phyloP scores from a whole-genome alignment of 164 flowering plant species.

The Chloranthus sessilifolius region DNA sequence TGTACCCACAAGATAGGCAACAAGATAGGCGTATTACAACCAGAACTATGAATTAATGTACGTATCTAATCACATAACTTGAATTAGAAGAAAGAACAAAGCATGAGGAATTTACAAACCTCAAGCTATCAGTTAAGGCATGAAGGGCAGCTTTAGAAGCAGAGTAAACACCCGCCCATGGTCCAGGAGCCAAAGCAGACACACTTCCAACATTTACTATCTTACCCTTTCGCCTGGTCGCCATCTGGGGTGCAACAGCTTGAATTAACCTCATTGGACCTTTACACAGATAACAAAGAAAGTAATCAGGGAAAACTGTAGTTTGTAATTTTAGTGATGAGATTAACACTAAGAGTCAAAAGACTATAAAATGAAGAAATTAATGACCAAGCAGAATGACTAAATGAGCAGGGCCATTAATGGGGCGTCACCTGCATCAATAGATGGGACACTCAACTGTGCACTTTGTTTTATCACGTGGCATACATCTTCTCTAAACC shows the following conservation, averaged over 20 bases:
- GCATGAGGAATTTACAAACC: slow-evolving; percentile 35
- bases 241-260: slow-evolving; percentile 92
- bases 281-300: slow-evolving; percentile 15
- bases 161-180: slow-evolving; percentile 86
- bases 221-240: slow-evolving; percentile 68
- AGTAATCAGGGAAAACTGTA: not conserved
- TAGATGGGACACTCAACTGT: too few relatives aligned
- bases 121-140: slow-evolving; percentile 66
- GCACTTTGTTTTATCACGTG: too few relatives aligned
- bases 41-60: not conserved
- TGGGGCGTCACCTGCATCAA: too few relatives aligned
- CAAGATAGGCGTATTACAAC: too few relatives aligned
- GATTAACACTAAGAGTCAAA: too few relatives aligned
- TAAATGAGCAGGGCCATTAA: too few relatives aligned
- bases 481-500: too few relatives aligned
- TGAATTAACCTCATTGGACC: slow-evolving; percentile 82
- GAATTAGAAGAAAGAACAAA: not conserved
- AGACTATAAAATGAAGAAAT: too few relatives aligned
- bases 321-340: too few relatives aligned
- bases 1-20: too few relatives aligned
- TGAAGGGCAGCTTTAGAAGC: slow-evolving; percentile 90
- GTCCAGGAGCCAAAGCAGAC: slow-evolving; percentile 62
- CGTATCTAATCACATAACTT: not conserved
- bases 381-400: too few relatives aligned
- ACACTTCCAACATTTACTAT: slow-evolving; percentile 87